Evolutionary conservation across 2,329 filamentous ascomycete species (phyloP).

Genomic region (Hypoxylon sp.): DNA sequence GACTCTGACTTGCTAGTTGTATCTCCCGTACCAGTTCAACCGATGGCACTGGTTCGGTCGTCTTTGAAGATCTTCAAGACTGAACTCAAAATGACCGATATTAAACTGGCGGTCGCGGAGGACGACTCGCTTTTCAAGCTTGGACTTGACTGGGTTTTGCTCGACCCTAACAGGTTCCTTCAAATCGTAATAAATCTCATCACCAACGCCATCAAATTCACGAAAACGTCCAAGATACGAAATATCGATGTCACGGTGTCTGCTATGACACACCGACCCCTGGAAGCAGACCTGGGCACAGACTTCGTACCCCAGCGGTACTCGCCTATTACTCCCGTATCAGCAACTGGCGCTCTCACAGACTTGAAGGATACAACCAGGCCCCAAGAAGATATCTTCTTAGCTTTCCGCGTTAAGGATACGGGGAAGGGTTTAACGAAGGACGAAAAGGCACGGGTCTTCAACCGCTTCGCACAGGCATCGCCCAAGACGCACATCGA

Average conservation of each 20-base stretch:
- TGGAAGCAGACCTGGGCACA: conserved; percentile 57
- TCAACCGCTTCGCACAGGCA: conserved; percentile 81
- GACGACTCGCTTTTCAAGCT: conserved; percentile 68
- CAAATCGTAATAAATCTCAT: conserved; percentile 84
- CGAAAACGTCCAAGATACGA: conserved; percentile 67
- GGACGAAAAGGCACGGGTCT: conserved; percentile 77
- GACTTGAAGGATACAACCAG: conserved; percentile 1
- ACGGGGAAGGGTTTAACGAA: conserved; percentile 77
- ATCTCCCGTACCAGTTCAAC: conserved; percentile 74
- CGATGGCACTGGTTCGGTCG: conserved; percentile 70
- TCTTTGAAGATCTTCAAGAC: conserved; percentile 82
- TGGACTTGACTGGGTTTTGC: conserved; percentile 68
- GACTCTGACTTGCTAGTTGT: conserved; percentile 79
- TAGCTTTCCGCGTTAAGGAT: conserved; percentile 79
- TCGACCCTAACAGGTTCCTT: conserved; percentile 78
- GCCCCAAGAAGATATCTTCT: conserved; percentile 55
- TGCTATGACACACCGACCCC: conserved; percentile 52
- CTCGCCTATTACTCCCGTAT: conserved; percentile 44
- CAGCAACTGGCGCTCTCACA: neutral
- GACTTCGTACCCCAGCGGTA: conserved; percentile 67
- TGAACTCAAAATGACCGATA: conserved; percentile 74
- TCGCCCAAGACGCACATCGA: conserved; percentile 79
- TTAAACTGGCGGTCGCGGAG: conserved; percentile 70
- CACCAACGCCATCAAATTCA: conserved; percentile 86
- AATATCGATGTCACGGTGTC: conserved; percentile 61